Evolutionary conservation across 2,329 filamentous ascomycete species (phyloP), one percentile per base, ranked within the genome.

Genomic region (Acrocalymma vagum): DNA sequence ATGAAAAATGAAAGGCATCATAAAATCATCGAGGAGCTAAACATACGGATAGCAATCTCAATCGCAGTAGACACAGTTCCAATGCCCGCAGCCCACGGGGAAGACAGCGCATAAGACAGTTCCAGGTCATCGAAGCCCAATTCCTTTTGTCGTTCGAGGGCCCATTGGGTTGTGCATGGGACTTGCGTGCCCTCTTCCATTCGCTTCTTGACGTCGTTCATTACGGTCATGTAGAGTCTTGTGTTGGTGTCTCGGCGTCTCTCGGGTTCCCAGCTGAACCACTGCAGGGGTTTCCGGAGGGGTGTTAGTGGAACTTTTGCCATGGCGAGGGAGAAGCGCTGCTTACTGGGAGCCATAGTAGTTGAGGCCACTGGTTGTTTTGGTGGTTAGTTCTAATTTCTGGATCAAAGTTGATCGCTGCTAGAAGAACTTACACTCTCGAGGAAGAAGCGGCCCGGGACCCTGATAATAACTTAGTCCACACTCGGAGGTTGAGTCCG

Each of bases 161-260:
- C 37, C 37, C 37, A 40, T 40, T 40, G 37, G 37, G 37, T 33
- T 33, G 37, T 40, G 37, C 37, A 40, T 40, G 37, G 37, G 10
- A 40, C 29, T 33, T 40, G 37, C 29, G 37, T 40, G 37, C 37
- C 37, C 21, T 40, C 37, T 40, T 40, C 29, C 37, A 40, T 40
- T 40, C 37, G 29, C 29, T 40, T 40, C 37, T 40, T 40, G 37
- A 40, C 37, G 22, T 40, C 37, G 29, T 40, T 40, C 37, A 40
- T 20, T 40, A 40, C 37, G 37, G 37, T 40, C 37, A 40, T 40
- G 37, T 40, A 40, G 29, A 40, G 37, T 40, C 37, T 40, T 40
- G 37, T 40, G 29, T 40, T 40, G 29, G 29, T 40, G 29, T 40
- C 37, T 40, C 37, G 37, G 22, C 37, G 37, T 33, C 37, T 40